Percentiles rank a stretch among this genome's conserved stretches.
These are phyloP conservation scores for Candida germanica DNA, from an alignment of 805 yeast species.

Conservation along the genomic window DNA sequence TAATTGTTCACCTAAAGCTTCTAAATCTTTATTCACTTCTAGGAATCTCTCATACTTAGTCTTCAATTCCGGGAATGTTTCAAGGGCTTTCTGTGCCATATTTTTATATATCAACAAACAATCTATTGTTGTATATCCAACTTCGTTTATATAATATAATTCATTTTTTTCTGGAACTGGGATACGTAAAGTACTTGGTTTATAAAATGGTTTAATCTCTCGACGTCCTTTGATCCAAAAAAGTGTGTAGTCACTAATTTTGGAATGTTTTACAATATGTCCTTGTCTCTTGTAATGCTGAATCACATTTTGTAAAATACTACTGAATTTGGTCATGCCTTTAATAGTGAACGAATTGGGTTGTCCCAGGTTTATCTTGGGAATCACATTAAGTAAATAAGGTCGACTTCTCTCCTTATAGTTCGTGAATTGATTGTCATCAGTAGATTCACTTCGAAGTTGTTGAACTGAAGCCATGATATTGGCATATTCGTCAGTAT, in stretches of 20 bases:
- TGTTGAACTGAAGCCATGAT: constrained; percentile 2
- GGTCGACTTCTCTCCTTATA: constrained; percentile 25
- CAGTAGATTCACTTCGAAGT: constrained; percentile 3
- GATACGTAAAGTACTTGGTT: constrained; percentile 39
- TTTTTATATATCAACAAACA: constrained; percentile 22
- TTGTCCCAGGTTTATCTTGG: constrained; percentile 17
- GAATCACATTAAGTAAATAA: constrained; percentile 26
- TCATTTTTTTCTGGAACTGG: constrained; percentile 18
- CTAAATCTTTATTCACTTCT: neutral
- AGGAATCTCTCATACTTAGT: constrained; percentile 7
- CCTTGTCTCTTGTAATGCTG: constrained; percentile 11
- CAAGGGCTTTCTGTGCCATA: constrained; percentile 17
- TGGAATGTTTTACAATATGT: constrained; percentile 11
- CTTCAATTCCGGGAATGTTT: constrained; percentile 31
- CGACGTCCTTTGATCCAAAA: constrained; percentile 41
- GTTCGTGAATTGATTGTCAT: constrained; percentile 20
- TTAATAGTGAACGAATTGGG: constrained; percentile 21
- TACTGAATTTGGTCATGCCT: constrained; percentile 26
- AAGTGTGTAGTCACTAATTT: constrained; percentile 17
- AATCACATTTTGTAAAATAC: constrained; percentile 19
- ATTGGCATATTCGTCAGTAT: constrained; percentile 5
- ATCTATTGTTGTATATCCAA: constrained; percentile 16
- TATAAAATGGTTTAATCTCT: constrained; percentile 36
- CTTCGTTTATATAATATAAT: constrained; percentile 5
- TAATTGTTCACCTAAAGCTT: constrained; percentile 8